Evolutionary conservation across 2,329 filamentous ascomycete species (phyloP).

Genomic region (Dothistroma pini): DNA sequence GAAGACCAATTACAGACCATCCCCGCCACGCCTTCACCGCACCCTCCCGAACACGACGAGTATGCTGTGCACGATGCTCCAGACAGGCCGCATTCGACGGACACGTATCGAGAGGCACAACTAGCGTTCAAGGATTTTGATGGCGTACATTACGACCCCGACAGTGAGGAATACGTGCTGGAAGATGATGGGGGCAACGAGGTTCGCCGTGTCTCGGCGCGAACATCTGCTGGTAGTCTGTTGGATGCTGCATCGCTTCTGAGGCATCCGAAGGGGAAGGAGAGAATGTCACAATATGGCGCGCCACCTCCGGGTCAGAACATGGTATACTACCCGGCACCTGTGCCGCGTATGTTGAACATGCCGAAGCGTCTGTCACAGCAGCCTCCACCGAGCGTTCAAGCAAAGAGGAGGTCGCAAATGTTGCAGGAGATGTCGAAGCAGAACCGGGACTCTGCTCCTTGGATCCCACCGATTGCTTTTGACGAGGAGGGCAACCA

Average conservation of each 20-base stretch:
- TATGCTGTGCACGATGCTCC: slow-evolving; percentile 18
- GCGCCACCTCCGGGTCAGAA: slow-evolving; percentile 62
- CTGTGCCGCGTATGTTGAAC: slow-evolving; percentile 90
- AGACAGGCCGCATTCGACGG: slow-evolving; percentile 51
- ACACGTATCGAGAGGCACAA: slow-evolving; percentile 63
- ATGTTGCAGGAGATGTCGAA: slow-evolving; percentile 53
- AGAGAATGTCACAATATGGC: slow-evolving; percentile 55
- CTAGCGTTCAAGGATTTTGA: slow-evolving; percentile 76
- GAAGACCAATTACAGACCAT: slow-evolving; percentile 28
- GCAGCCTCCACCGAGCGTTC: slow-evolving; percentile 59
- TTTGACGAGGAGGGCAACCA: slow-evolving; percentile 17
- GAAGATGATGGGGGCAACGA: slow-evolving; percentile 35
- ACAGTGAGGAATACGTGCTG: slow-evolving; percentile 38
- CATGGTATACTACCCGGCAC: slow-evolving; percentile 95
- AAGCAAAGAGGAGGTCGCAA: slow-evolving; percentile 70
- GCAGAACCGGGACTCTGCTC: slow-evolving; percentile 52
- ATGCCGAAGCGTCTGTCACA: slow-evolving; percentile 83
- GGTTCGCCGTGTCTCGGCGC: slow-evolving; percentile 30
- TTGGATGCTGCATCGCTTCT: slow-evolving; percentile 30
- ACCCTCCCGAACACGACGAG: slow-evolving; percentile 22
- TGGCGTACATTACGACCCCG: slow-evolving; percentile 68
- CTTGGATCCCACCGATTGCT: slow-evolving; percentile 39
- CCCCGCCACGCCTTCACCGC: slow-evolving; percentile 26
- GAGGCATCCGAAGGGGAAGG: slow-evolving; percentile 24
- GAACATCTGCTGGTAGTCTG: slow-evolving; percentile 30